phyloP scores from a whole-genome alignment of 2,329 filamentous ascomycete genomes.

The Aureobasidium mangrovei region DNA sequence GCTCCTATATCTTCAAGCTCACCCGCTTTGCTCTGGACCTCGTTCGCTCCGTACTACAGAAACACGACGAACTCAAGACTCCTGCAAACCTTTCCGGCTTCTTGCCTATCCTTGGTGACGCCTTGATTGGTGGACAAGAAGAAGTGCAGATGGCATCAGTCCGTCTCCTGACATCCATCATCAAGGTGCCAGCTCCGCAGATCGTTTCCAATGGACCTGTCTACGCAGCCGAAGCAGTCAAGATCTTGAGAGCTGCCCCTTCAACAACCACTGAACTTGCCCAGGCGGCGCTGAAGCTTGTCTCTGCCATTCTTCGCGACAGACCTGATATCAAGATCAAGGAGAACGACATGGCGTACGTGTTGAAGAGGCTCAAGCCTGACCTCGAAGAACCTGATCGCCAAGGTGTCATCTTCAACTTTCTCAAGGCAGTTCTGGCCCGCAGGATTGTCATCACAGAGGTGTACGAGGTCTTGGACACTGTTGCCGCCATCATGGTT shows the following conservation, averaged over 20 bases:
- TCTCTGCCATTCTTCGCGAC: constrained; percentile 78
- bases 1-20: constrained; percentile 79
- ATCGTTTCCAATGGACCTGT: constrained; percentile 64
- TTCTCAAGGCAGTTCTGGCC: constrained; percentile 77
- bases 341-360: constrained; percentile 70
- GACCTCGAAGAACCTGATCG: constrained; percentile 89
- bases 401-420: constrained; percentile 90
- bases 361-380: constrained; percentile 72
- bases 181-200: constrained; percentile 68
- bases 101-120: constrained; percentile 79
- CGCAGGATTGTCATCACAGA: constrained; percentile 76
- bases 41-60: constrained; percentile 74
- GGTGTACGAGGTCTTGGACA: constrained; percentile 86
- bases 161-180: constrained; percentile 72
- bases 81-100: constrained; percentile 75
- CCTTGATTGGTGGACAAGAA: constrained; percentile 73
- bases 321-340: constrained; percentile 66
- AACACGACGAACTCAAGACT: constrained; percentile 72
- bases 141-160: constrained; percentile 87
- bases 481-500: constrained; percentile 86
- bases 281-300: constrained; percentile 80
- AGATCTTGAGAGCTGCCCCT: constrained; percentile 65
- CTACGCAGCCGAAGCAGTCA: constrained; percentile 77
- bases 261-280: constrained; percentile 75
- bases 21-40: constrained; percentile 82